Base-by-base conservation (phyloP, 2,329 filamentous ascomycete species). In the Trichoderma koningii region DNA sequence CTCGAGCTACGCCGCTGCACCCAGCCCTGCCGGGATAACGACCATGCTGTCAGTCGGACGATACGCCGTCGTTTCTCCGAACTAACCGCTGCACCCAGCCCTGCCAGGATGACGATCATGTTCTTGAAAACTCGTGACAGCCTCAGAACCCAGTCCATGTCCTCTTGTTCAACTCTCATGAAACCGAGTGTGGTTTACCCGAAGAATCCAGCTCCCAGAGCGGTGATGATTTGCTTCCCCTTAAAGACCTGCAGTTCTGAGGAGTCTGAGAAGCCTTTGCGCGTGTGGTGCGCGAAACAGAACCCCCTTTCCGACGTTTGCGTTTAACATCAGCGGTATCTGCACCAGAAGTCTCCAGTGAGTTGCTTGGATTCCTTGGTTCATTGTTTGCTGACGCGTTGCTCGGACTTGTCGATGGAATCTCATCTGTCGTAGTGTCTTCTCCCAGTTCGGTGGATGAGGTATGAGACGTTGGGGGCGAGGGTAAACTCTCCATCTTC, bases 1-100 rank as follows among this genome's bases (percentile, higher is more conserved):
- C 6, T 50, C 44, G 4, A 59, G 19, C 56, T 59, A 26, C 44
- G 44, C 44, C 44, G 44, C 56, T 59, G 44, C 56, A 51, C 56
- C 56, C 56, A 30, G 42, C 56, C 56, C 56, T 60, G 56, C 30
- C 56, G 50, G 56, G 56, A 60, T 60, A 51, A 60, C 56, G 45
- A 51, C 56, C 56, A 51, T 60, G 55, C 42, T 26, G n/a, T 59
- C 42, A n/a, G 26, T 59, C n/a, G 28, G 44, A 48, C 55, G 28
- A 26, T 19, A 28, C 14, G 26, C 23, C 26, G 34, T 23, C 28
- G 42, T 48, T 47, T 57, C 55, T 57, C 48, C n/a, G 44, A 59
- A 7, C 56, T 50, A 60, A 26, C 45, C 45, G 45, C 56, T 41
- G 45, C 56, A 51, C 56, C 56, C 45, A 42, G 45, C 45, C 56